Base-by-base conservation (phyloP, 1,139 yeast species). In the Geotrichum klebahnii region DNA sequence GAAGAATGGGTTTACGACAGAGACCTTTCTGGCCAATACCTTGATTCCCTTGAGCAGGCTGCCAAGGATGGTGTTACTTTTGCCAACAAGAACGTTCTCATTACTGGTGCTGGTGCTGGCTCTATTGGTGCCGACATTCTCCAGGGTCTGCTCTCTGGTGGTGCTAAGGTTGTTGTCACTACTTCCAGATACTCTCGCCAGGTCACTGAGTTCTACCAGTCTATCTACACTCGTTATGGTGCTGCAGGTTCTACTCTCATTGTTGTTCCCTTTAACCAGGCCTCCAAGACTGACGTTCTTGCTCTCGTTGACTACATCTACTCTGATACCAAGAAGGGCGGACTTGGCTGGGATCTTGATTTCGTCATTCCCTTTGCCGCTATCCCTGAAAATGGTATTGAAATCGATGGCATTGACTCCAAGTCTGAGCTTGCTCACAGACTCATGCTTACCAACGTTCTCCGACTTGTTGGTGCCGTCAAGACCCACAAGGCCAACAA, bases 21-120 rank as follows among this genome's bases (percentile, higher is more conserved):
- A 62, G 76, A 78, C 58, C 76, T 86, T 59, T 83, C 98, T 45
- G 77, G 92, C 31, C 64, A 75, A 42, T 92, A 84, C 72, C 80
- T 92, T 68, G 92, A 89, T 67, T 95, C 95, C 52, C 81, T 92
- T 66, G 97, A 92, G 72, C 77, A 79, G 57, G 95, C 95, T 66
- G 97, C 98, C 44, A 80, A 88, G 57, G 73, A 89, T 61, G 98
- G 98, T 73, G 79, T 89, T 56, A 79, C 96, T 36, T 92, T 83
- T 77, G 83, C 84, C 69, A 87, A 82, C 70, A 92, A 89, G 72
- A 82, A 83, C 60, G 96, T 90, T 49, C 80, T 92, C 65, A 78
- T 92, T 61, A 92, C 98, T 49, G 98, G 98, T 76, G 97, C 97
- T 48, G 98, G 98, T 76, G 92, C 88, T 50, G 98, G 97, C 47